Evolutionary conservation across 108 stramenopile species (phyloP).

Genomic region (Cylindrotheca closterium): DNA sequence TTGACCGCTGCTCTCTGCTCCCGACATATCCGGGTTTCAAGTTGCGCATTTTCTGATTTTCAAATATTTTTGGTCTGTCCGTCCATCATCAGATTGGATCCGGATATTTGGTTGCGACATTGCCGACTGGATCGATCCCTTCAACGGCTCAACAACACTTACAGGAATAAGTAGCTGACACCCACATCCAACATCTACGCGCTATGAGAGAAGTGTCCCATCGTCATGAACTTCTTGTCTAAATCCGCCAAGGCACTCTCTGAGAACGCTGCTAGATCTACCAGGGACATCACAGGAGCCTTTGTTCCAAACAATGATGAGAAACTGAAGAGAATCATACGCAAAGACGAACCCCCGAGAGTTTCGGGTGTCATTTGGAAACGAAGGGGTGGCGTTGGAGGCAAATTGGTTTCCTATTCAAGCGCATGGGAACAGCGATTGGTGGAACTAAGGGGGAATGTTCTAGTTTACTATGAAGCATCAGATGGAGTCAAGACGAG

Average conservation of each 20-base stretch:
- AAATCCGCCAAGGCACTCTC: background rate
- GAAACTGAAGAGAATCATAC: conserved; percentile 10
- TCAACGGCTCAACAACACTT: too few relatives aligned
- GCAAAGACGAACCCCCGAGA: conserved; percentile 10
- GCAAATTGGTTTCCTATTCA: conserved; percentile 33
- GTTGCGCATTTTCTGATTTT: too few relatives aligned
- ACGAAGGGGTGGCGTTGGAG: conserved; percentile 50
- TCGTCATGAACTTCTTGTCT: background rate
- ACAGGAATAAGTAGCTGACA: too few relatives aligned
- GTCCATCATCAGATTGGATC: too few relatives aligned
- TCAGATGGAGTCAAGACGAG: conserved; percentile 1
- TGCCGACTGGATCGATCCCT: too few relatives aligned
- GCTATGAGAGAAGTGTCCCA: too few relatives aligned
- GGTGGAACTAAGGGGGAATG: conserved; percentile 32
- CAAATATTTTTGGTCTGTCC: too few relatives aligned
- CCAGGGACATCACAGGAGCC: background rate
- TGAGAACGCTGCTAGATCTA: background rate
- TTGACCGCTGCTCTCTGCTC: too few relatives aligned
- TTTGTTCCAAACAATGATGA: conserved; percentile 17
- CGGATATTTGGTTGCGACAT: too few relatives aligned
- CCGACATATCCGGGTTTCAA: too few relatives aligned
- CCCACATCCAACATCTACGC: too few relatives aligned
- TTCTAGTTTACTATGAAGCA: conserved; percentile 38
- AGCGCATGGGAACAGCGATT: conserved; percentile 51
- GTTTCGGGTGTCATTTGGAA: conserved; percentile 52